phyloP scores from a whole-genome alignment of 495 filamentous ascomycete genomes.

The Penicillium paxilli region DNA sequence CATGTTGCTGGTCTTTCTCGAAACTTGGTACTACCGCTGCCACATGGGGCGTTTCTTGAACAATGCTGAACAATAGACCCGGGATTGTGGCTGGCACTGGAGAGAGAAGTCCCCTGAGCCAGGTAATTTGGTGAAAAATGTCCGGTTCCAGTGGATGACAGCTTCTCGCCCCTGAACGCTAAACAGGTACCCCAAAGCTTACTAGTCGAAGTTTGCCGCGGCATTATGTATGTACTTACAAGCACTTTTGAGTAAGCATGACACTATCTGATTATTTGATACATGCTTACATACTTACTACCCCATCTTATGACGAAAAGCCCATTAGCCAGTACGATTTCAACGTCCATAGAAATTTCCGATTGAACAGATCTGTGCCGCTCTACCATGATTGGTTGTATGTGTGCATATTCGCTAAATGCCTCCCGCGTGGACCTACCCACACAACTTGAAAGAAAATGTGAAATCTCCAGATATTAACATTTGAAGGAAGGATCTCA shows the following conservation, averaged over 20 bases:
- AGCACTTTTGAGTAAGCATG: neutral
- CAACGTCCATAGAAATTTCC: neutral
- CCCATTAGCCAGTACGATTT: neutral
- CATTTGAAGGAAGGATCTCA: too few species aligned
- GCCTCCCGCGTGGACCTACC: neutral
- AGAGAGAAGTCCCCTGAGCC: neutral
- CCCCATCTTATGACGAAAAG: neutral
- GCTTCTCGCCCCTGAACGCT: neutral
- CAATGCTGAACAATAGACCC: neutral
- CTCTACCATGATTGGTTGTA: slow-evolving; percentile 1
- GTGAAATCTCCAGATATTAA: neutral
- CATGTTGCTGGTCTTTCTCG: neutral
- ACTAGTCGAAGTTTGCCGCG: neutral
- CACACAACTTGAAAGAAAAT: neutral
- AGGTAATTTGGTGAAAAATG: slow-evolving; percentile 11
- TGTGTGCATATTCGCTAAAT: neutral
- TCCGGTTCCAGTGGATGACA: slow-evolving; percentile 1
- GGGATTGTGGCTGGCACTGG: neutral
- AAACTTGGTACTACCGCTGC: neutral
- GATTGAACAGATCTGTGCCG: neutral
- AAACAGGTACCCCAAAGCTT: slow-evolving; percentile 12
- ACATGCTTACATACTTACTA: too few species aligned
- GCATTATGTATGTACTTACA: neutral
- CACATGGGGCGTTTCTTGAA: slow-evolving; percentile 3
- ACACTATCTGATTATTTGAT: too few species aligned